These are phyloP conservation scores for Giardia duodenalis DNA, from an alignment of 208 protist genomes.

Conservation along the genomic window DNA sequence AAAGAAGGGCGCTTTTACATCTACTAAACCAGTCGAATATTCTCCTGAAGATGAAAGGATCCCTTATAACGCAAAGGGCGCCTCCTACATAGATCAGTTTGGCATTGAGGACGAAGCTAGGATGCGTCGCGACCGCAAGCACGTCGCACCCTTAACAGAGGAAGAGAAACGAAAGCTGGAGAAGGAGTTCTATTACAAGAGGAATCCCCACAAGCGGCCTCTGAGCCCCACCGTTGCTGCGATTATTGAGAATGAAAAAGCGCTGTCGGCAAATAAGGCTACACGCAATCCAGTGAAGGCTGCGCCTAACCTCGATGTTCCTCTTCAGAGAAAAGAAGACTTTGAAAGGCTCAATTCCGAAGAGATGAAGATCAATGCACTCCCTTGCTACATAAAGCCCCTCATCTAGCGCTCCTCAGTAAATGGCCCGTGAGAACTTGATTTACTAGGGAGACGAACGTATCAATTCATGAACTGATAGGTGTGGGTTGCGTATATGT, in stretches of 20 bases:
- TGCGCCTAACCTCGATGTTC: neutral
- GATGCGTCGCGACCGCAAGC: neutral
- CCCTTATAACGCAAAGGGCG: neutral
- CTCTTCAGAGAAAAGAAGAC: no score
- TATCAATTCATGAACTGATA: neutral
- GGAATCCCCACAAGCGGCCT: neutral
- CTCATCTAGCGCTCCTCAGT: no score
- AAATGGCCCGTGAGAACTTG: no score
- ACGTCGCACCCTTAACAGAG: neutral
- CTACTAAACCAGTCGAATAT: neutral
- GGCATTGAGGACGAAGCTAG: neutral
- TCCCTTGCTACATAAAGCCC: neutral
- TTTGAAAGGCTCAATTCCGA: neutral
- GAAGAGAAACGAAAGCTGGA: neutral
- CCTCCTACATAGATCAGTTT: neutral
- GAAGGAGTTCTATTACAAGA: neutral
- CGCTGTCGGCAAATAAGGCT: neutral
- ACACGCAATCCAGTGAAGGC: neutral
- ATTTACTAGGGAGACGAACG: no score
- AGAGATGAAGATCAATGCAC: neutral
- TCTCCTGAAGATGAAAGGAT: neutral
- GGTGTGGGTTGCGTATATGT: neutral
- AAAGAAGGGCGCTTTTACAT: neutral
- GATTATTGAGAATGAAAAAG: neutral
- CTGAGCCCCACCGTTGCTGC: neutral